Conservation (phyloP, 129 eudicot species). For the Kitagawia praeruptora region DNA sequence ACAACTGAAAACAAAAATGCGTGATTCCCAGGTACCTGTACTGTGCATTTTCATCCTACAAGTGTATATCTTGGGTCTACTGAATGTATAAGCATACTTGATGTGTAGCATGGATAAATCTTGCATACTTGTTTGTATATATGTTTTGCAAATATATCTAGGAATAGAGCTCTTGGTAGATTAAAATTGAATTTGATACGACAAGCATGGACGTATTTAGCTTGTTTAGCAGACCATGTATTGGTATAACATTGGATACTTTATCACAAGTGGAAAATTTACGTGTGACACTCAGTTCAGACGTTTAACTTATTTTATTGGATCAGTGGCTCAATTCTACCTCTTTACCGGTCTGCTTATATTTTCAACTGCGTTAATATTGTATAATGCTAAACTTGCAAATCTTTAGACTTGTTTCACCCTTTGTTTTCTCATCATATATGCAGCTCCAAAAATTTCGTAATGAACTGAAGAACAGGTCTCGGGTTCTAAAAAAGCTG, state of each 20-base stretch:
- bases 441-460: constrained; percentile 95
- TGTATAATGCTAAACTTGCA: neutral
- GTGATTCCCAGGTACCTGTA: constrained; percentile 86
- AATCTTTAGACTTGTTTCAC: neutral
- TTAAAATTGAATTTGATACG: neutral
- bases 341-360: neutral
- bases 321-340: neutral
- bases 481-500: constrained; percentile 82
- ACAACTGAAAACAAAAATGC: constrained; percentile 85
- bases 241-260: neutral
- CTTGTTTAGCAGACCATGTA: neutral
- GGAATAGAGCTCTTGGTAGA: constrained; percentile 8
- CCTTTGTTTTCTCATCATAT: neutral
- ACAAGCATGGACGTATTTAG: neutral
- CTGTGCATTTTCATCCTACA: neutral
- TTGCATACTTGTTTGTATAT: neutral
- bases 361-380: neutral
- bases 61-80: neutral
- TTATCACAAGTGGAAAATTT: neutral
- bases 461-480: constrained; percentile 90
- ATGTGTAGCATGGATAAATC: neutral
- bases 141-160: neutral
- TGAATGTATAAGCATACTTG: neutral
- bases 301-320: neutral
- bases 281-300: neutral